Percentiles rank a stretch among this genome's conserved stretches.
These are phyloP conservation scores for Alternaria solani DNA, from an alignment of 2,329 filamentous ascomycete species.

Conservation along the genomic window DNA sequence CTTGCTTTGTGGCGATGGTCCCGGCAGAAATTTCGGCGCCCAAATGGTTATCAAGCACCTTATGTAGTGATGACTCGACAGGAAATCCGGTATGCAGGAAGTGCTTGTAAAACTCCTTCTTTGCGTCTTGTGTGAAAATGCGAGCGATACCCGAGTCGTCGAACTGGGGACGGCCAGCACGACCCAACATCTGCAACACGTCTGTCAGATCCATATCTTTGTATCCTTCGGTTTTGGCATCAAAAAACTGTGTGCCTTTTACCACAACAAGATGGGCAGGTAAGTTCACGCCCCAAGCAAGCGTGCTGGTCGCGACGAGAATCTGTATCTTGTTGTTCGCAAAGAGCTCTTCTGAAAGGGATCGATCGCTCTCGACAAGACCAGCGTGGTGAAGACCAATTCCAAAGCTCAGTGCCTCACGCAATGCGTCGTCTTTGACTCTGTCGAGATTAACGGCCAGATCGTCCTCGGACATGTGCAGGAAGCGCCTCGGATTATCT, in stretches of 20 bases:
- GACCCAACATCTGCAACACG: conserved; percentile 95
- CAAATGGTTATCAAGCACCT: conserved; percentile 95
- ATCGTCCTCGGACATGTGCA: conserved; percentile 94
- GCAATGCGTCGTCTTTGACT: conserved; percentile 91
- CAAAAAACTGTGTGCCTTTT: conserved; percentile 97
- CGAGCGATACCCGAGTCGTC: conserved; percentile 94
- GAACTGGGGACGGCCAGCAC: conserved; percentile 94
- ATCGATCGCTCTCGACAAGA: conserved; percentile 91
- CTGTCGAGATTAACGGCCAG: conserved; percentile 84
- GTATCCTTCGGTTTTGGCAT: conserved; percentile 96
- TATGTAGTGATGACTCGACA: conserved; percentile 94
- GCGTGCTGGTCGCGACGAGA: conserved; percentile 90
- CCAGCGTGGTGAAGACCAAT: conserved; percentile 98
- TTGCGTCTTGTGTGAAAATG: conserved; percentile 96
- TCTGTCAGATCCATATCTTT: conserved; percentile 99
- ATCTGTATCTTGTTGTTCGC: conserved; percentile 98
- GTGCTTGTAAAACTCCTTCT: conserved; percentile 99
- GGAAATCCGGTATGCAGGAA: conserved; percentile 98
- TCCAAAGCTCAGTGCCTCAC: conserved; percentile 94
- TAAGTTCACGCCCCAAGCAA: conserved; percentile 98
- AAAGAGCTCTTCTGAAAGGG: conserved; percentile 92
- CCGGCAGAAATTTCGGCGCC: conserved; percentile 93
- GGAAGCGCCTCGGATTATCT: conserved; percentile 91
- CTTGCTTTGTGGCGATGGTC: conserved; percentile 92
- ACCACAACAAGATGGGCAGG: conserved; percentile 97